phyloP scores from a whole-genome alignment of 768 basidiomycete species.

The Podaxis sp. region DNA sequence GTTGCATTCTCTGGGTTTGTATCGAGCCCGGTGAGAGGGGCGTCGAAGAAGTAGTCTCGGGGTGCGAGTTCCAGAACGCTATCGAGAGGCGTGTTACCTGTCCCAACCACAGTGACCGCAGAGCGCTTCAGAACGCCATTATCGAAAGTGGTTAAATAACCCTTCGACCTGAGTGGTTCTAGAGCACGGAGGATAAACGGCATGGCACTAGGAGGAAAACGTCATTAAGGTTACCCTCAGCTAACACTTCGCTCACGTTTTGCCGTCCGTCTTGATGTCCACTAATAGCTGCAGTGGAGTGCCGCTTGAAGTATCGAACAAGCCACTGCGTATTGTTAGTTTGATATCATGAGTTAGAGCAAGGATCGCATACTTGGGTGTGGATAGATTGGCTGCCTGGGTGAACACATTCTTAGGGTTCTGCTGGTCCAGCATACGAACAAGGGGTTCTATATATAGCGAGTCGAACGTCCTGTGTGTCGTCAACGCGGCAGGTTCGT shows the following conservation, averaged over 20 bases:
- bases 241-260: constrained; percentile 29
- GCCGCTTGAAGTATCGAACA: constrained; percentile 43
- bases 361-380: constrained; percentile 33
- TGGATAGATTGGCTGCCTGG: constrained; percentile 29
- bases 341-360: background rate
- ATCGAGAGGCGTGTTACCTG: constrained; percentile 50
- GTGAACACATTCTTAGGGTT: constrained; percentile 44
- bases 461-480: constrained; percentile 43
- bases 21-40: constrained; percentile 40
- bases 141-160: constrained; percentile 44
- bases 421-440: constrained; percentile 36
- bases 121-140: constrained; percentile 36
- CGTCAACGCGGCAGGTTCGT: constrained; percentile 41
- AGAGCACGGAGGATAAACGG: constrained; percentile 43
- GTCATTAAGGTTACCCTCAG: background rate
- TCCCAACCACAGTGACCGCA: constrained; percentile 45
- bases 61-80: constrained; percentile 41
- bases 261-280: constrained; percentile 52
- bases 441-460: constrained; percentile 45
- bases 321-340: constrained; percentile 33
- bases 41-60: constrained; percentile 52
- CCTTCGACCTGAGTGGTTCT: constrained; percentile 40
- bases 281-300: constrained; percentile 46
- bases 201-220: constrained; percentile 30
- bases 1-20: constrained; percentile 30